Base-by-base conservation (phyloP, 164 flowering plant genomes). In the Nymphaea thermarum region DNA sequence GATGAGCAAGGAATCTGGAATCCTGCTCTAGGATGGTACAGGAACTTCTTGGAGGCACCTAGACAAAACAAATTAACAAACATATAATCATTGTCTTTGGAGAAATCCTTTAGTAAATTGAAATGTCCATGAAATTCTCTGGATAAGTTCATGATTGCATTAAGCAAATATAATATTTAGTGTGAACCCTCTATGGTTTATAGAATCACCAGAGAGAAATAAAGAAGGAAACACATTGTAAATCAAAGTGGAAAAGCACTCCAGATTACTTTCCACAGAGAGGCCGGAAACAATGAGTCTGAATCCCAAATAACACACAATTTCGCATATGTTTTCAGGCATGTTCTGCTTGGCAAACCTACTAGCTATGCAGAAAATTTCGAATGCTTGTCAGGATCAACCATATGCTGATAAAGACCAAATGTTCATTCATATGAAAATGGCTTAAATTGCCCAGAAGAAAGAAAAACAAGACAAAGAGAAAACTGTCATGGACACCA, bases 1-100 rank as follows among this genome's bases (percentile, higher is more conserved):
- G 68, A 47, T 70, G 79, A 76, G 67, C 83, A 70, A 57, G 97
- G 96, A 74, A 95, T 82, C 44, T 72, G 67, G 60, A 77, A 72
- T 72, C 98, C 98, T 57, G 90, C 90, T 71, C 80, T 84, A 3
- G 99, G 98, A 65, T 81, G 95, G 70, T 77, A 86, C 62, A 92
- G 69, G 71, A 75, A 85, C 75, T 70, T 82, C 76, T 83, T 83
- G 41, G 91, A 84, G 67, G 83, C 74, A 78, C 94, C 99, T 94
- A 82, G 18, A 7, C 53, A 79, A 61, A 36, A 42, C 4, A 5
- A 10, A 55, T 55, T 10, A 55, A 25, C 36, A 25, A 25, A 25
- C 36, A 25, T 25, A 25, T 25, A 25, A 25, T 25, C 36, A 25
- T 25, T 1, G 36, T 25, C 5, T 8, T 51, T 51, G 57, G 57